Evolutionary conservation across 2,329 filamentous ascomycete genomes (phyloP), one percentile per base, ranked within the genome.

Genomic region (Diplodia intermedia): DNA sequence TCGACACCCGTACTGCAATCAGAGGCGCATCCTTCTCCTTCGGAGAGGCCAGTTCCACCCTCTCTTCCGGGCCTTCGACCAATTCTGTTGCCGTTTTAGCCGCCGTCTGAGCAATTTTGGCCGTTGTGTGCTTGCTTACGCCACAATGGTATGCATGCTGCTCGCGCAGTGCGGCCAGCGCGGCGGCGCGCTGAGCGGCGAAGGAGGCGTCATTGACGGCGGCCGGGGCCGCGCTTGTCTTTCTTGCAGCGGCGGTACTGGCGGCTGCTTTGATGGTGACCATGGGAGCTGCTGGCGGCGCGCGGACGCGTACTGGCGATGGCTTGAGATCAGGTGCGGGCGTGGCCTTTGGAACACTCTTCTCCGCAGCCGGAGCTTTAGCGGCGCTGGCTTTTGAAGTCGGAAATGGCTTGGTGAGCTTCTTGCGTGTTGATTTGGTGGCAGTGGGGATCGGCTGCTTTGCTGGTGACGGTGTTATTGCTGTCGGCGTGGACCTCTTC

Each of bases 371-470:
- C 43, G 18, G 8, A 20, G 43, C 18, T 20, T 47, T 47, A 6
- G 43, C 43, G 8, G 29, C 26, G 53, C 5, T 36, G n/a, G 29
- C 2, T 2, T 56, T 20, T 5, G 53, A 31, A 14, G 53, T 36
- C 29, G 53, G 29, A 31, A 38, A n/a, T 8, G 33, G 12, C 31
- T 40, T 33, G 38, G 60, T 29, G 60, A 63, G 60, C 60, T 23
- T 38, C 20, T 20, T 15, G 9, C 20, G 33, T 15, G 14, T n/a
- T 20, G 33, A 15, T 29, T 43, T 60, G 15, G n/a, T 6, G 15
- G n/a, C 18, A 20, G 53, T 8, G 9, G 14, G 2, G 26, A 20
- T 47, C 43, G 43, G 43, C n/a, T n/a, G 18, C 38, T 43, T 38
- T n/a, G 18, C 26, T 12, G 38, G n/a, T 7, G 29, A 36, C 2